Evolutionary conservation across 2,329 filamentous ascomycete genomes (phyloP).

Genomic region (Cladosporium austrohemisphaericum): DNA sequence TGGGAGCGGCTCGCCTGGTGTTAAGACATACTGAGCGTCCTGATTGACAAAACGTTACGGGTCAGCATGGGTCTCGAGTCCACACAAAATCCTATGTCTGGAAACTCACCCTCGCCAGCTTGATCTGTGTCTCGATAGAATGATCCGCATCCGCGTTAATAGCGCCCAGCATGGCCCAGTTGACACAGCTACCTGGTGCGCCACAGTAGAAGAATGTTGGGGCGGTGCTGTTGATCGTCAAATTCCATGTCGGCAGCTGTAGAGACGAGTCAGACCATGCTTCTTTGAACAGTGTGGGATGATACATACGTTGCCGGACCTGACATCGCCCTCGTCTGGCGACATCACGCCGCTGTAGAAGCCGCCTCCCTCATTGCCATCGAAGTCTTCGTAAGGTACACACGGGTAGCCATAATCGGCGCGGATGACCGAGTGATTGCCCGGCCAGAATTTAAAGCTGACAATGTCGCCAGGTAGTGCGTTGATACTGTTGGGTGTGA

Average conservation of each 20-base stretch:
- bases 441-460: slow-evolving; percentile 41
- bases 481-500: slow-evolving; percentile 36
- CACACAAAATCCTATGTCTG: too few relatives aligned
- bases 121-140: slow-evolving; percentile 29
- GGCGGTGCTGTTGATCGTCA: slow-evolving; percentile 56
- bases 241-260: slow-evolving; percentile 28
- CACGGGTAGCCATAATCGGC: slow-evolving; percentile 42
- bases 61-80: too few relatives aligned
- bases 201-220: slow-evolving; percentile 70
- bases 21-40: slow-evolving; percentile 31
- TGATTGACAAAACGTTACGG: background rate
- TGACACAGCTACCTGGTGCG: slow-evolving; percentile 61
- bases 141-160: slow-evolving; percentile 57
- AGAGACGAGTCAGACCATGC: too few relatives aligned
- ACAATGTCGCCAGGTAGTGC: slow-evolving; percentile 41
- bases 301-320: slow-evolving; percentile 1
- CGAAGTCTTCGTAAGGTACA: slow-evolving; percentile 32
- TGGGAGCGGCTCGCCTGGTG: slow-evolving; percentile 40
- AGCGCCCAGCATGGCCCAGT: slow-evolving; percentile 68
- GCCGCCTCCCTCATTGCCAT: slow-evolving; percentile 17
- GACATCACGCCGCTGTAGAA: slow-evolving; percentile 22
- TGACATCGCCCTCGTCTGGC: slow-evolving; percentile 1
- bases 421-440: slow-evolving; percentile 42
- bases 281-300: too few relatives aligned
- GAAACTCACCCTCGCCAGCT: slow-evolving; percentile 19